Conservation (phyloP, 73 alveolate species). For the Paramecium biaurelia region DNA sequence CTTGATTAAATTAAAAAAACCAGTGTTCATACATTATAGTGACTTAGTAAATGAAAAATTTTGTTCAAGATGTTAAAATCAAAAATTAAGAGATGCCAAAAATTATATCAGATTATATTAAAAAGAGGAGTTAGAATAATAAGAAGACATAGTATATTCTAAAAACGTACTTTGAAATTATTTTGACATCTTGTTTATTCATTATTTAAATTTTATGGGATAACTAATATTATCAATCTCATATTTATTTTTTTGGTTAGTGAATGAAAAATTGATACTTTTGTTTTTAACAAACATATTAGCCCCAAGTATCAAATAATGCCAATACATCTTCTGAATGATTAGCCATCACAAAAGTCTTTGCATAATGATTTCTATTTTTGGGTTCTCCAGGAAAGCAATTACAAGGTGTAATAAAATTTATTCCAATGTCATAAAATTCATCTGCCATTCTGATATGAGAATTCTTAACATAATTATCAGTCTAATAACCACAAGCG, state of each 20-base stretch:
- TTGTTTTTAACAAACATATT: slow-evolving; percentile 23
- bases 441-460: slow-evolving; percentile 50
- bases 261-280: not conserved
- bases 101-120: not conserved
- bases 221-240: not conserved
- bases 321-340: not conserved
- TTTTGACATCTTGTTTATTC: not conserved
- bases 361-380: slow-evolving; percentile 52
- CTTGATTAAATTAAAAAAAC: not conserved
- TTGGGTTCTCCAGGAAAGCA: slow-evolving; percentile 52
- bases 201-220: not conserved
- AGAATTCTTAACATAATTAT: slow-evolving; percentile 12
- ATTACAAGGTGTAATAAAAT: slow-evolving; percentile 18
- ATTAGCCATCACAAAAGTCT: slow-evolving; percentile 16
- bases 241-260: too few species aligned
- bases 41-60: not conserved
- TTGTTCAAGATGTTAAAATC: not conserved
- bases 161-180: not conserved
- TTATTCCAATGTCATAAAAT: slow-evolving; percentile 34
- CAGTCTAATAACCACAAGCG: slow-evolving; percentile 31
- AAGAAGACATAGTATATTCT: not conserved
- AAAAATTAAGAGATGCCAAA: not conserved
- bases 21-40: not conserved
- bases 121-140: not conserved
- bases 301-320: slow-evolving; percentile 51